These are phyloP conservation scores for Rhynchosporium graminicola DNA, from an alignment of 2,329 filamentous ascomycete genomes.

Conservation along the genomic window DNA sequence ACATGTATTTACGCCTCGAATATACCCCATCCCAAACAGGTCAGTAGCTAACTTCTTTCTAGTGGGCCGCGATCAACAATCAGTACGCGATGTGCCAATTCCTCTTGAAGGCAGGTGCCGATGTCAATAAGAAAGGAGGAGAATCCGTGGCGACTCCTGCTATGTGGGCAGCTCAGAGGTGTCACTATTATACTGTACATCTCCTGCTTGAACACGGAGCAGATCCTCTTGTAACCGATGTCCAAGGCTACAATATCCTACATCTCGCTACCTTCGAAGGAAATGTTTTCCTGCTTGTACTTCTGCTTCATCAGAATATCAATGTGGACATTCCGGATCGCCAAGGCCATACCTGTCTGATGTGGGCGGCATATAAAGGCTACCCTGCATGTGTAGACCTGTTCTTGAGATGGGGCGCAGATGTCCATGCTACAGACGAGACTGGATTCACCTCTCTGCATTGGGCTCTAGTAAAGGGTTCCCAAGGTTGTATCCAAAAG, in stretches of 20 bases:
- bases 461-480: conserved; percentile 95
- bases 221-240: conserved; percentile 87
- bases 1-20: conserved; percentile 64
- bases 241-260: conserved; percentile 96
- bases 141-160: conserved; percentile 92
- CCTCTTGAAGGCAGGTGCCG: conserved; percentile 74
- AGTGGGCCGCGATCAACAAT: conserved; percentile 99
- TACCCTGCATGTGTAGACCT: conserved; percentile 90
- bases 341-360: conserved; percentile 89
- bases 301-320: conserved; percentile 93
- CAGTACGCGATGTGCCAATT: conserved; percentile 97
- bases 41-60: conserved; percentile 21
- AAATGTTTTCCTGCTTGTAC: conserved; percentile 84
- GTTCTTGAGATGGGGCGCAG: conserved; percentile 92
- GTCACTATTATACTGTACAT: conserved; percentile 95
- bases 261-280: conserved; percentile 97
- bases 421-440: conserved; percentile 86
- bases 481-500: conserved; percentile 85
- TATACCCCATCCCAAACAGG: not conserved
- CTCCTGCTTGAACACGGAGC: conserved; percentile 88
- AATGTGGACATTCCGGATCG: conserved; percentile 88
- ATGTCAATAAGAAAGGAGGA: conserved; percentile 93
- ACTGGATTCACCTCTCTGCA: conserved; percentile 93
- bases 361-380: conserved; percentile 99
- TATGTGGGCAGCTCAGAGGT: conserved; percentile 95